Conservation (phyloP, 192 early-diverging fungal genomes). For the Diversispora epigaea region DNA sequence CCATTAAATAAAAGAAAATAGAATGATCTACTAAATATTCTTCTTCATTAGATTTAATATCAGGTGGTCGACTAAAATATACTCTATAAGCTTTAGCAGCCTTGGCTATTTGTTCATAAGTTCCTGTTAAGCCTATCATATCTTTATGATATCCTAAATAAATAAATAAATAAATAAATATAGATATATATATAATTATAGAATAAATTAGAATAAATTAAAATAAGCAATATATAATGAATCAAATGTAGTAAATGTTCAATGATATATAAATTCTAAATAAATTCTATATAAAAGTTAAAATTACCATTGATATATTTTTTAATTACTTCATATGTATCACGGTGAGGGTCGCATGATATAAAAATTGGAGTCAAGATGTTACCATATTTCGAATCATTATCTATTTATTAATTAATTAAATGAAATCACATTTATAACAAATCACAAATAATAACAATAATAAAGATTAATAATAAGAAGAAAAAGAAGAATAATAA, state of each 20-base stretch:
- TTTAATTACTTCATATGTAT: slow-evolving; percentile 77
- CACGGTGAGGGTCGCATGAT: slow-evolving; percentile 94
- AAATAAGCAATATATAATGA: too few species aligned
- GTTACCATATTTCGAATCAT: slow-evolving; percentile 49
- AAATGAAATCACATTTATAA: neutral
- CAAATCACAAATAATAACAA: neutral
- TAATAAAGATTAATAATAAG: neutral
- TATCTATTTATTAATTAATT: slow-evolving; percentile 36
- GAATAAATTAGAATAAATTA: too few species aligned
- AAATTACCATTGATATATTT: slow-evolving; percentile 61
- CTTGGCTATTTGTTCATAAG: slow-evolving; percentile 75
- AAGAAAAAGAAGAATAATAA: too few species aligned
- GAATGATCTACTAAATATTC: slow-evolving; percentile 99
- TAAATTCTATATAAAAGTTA: neutral
- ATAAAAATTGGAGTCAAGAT: slow-evolving; percentile 88
- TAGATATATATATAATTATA: too few species aligned
- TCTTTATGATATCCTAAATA: slow-evolving; percentile 86
- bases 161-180: neutral
- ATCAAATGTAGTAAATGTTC: neutral
- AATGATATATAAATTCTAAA: neutral
- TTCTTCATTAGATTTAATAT: slow-evolving; percentile 75
- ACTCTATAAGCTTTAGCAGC: slow-evolving; percentile 92
- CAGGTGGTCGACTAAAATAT: slow-evolving; percentile 89
- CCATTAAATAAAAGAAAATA: slow-evolving; percentile 98
- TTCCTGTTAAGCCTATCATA: slow-evolving; percentile 90